A percentile compares a stretch with the other conserved stretches of the same genome.
Conservation (phyloP, 192 early-diverging fungal genomes). For the Spinellus fusiger region DNA sequence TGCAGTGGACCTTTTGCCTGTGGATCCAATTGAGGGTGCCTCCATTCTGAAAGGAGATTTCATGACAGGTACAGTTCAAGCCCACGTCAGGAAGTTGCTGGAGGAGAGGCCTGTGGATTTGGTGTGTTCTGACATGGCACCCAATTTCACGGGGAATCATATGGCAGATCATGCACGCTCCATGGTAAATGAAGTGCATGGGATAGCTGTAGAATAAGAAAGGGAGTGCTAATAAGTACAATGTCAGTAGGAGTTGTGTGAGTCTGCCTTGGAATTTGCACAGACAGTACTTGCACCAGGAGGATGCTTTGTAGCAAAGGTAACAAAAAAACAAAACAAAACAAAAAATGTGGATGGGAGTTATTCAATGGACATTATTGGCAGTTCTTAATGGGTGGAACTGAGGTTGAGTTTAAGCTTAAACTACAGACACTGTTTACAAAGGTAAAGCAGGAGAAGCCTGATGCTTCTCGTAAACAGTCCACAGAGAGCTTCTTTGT, state of each 20-base stretch:
- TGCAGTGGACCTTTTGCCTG: conserved; percentile 65
- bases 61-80: conserved; percentile 34
- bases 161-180: conserved; percentile 59
- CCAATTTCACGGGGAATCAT: conserved; percentile 67
- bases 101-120: conserved; percentile 35
- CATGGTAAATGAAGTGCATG: conserved; percentile 32
- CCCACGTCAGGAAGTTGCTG: conserved; percentile 28
- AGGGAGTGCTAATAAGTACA: background rate
- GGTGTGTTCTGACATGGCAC: conserved; percentile 75
- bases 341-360: background rate
- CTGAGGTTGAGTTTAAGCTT: conserved; percentile 41
- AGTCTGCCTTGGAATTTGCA: conserved; percentile 60
- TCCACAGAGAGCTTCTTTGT: conserved; percentile 71
- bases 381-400: conserved; percentile 58
- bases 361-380: background rate
- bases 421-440: conserved; percentile 44
- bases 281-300: conserved; percentile 44
- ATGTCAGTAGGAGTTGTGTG: conserved; percentile 56
- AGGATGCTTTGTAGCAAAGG: conserved; percentile 67
- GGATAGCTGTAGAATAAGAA: background rate
- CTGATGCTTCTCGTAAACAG: conserved; percentile 56
- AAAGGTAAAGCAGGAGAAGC: conserved; percentile 62
- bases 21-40: conserved; percentile 61
- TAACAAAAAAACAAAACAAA: conserved; percentile 13
- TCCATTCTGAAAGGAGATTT: conserved; percentile 67